Evolutionary conservation across 805 yeast genomes (phyloP), one percentile per base, ranked within the genome.

Genomic region (Ogataea nakhonphanomensis): DNA sequence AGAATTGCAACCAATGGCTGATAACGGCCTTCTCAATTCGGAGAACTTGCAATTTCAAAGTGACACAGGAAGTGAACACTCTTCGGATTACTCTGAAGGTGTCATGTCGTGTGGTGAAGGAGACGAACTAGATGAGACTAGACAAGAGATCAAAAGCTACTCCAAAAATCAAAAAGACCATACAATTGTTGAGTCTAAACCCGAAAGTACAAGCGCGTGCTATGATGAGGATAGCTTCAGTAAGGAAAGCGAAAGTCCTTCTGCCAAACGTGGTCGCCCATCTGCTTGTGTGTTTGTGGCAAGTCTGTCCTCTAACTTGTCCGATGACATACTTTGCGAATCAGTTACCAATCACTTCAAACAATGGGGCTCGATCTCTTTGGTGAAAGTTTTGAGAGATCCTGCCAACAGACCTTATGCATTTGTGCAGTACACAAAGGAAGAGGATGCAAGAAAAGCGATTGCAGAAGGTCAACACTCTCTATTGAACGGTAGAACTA

Each of bases 251-350:
- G 48, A 45, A 20, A 43, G 41, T 28, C 46, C 48, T 4, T 42
- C 54, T 9, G 34, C 51, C n/a, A 59, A 58, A 26, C 49, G 62
- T 47, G 86, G 84, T 7, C 71, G 84, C 33, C 96, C 96, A 11
- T 81, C 95, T 0, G 79, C 95, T 1, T 86, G 95, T 62, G 84
- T 87, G 2, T 87, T 88, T 66, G 95, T 87, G 41, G 95, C 95
- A n/a, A 79, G 91, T 59, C 74, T 88, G 38, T 74, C 86, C 7
- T 73, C 90, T 0, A 62, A 68, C 30, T 64, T 73, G 35, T 59
- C 81, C 4, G 96, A 89, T 61, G 90, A 84, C 57, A 79, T 81
- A 33, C 69, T 89, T 40, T 76, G 83, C 54, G 58, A 71, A 24
- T 77, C 91, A 0, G 93, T 88, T 5, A 73, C 80, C 2, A 65